These are phyloP conservation scores for Pythium dissotocum DNA, from an alignment of 352 stramenopile species.

Conservation along the genomic window DNA sequence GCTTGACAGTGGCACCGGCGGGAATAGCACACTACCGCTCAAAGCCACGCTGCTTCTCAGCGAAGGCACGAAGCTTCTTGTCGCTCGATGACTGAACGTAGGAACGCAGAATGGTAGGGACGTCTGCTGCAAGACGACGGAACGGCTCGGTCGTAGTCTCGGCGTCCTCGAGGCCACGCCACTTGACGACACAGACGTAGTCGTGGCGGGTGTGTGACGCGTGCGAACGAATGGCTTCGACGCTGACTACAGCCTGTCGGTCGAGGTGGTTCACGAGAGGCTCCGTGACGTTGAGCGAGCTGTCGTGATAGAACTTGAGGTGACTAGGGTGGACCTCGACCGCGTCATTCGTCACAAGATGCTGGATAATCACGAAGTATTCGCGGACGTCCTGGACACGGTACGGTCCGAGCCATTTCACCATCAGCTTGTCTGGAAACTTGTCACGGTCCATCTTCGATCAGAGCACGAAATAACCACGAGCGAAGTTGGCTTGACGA, in stretches of 20 bases:
- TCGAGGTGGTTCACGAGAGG: too few species aligned
- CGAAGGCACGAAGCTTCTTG: too few species aligned
- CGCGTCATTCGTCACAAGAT: conserved; percentile 23
- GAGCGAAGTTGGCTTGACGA: conserved; percentile 22
- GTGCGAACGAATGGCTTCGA: too few species aligned
- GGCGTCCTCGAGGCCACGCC: too few species aligned
- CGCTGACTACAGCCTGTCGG: too few species aligned
- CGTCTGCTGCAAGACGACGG: too few species aligned
- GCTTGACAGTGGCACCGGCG: not conserved
- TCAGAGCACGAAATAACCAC: conserved; percentile 35
- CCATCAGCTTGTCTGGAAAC: conserved; percentile 31
- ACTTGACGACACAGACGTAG: too few species aligned
- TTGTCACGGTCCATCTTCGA: conserved; percentile 33
- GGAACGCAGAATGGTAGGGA: too few species aligned
- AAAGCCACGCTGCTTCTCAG: too few species aligned
- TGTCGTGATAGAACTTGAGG: conserved; percentile 39
- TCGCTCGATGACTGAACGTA: too few species aligned
- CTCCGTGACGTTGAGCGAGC: conserved; percentile 26
- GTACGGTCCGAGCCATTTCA: conserved; percentile 38
- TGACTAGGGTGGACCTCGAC: conserved; percentile 30
- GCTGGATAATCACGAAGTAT: conserved; percentile 29
- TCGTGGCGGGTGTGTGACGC: too few species aligned
- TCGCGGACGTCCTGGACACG: conserved; percentile 20
- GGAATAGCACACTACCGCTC: not conserved
- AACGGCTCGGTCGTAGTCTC: too few species aligned